Percentiles rank a stretch among this genome's conserved stretches.
These are phyloP conservation scores for Fusarium sterilihyphosum DNA, from an alignment of 2,329 filamentous ascomycete genomes.

Conservation along the genomic window DNA sequence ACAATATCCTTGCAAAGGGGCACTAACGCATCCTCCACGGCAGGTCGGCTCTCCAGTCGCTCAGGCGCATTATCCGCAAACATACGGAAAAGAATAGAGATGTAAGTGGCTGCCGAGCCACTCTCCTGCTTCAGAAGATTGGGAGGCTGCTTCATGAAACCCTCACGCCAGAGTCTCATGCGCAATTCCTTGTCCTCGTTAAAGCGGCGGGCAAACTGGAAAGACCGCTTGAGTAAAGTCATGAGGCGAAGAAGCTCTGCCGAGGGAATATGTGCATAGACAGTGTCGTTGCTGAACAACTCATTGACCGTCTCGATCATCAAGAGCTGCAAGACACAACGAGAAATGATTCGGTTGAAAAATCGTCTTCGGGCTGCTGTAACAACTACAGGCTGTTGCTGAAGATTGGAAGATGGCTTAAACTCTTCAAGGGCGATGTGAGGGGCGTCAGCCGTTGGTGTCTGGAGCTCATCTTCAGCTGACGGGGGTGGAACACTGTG, in stretches of 20 bases:
- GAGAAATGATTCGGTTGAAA: conserved; percentile 99
- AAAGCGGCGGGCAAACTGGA: conserved; percentile 96
- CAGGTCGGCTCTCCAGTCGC: conserved; percentile 78
- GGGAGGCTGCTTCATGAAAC: conserved; percentile 99
- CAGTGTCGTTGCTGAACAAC: conserved; percentile 95
- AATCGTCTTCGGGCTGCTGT: conserved; percentile 92
- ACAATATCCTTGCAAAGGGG: conserved; percentile 97
- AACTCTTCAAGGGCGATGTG: conserved; percentile 81
- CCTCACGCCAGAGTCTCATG: conserved; percentile 93
- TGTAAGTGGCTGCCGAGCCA: conserved; percentile 92
- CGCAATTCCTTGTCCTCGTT: conserved; percentile 97
- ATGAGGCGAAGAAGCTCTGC: conserved; percentile 90
- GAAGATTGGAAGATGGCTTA: conserved; percentile 77
- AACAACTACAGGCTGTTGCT: conserved; percentile 90
- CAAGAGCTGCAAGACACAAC: conserved; percentile 94
- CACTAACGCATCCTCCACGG: conserved; percentile 91
- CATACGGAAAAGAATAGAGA: conserved; percentile 96
- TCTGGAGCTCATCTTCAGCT: conserved; percentile 49
- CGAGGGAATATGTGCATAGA: conserved; percentile 93
- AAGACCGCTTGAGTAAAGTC: conserved; percentile 93
- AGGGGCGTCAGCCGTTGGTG: conserved; percentile 47
- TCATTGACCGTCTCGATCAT: conserved; percentile 99
- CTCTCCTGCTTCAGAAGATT: conserved; percentile 98
- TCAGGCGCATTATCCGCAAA: conserved; percentile 90
- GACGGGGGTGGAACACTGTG: conserved; percentile 44